A percentile compares a stretch with the other conserved stretches of the same genome.
Evolutionary conservation across 257 asterid species (phyloP).

Genomic region (Solanum virginianum): DNA sequence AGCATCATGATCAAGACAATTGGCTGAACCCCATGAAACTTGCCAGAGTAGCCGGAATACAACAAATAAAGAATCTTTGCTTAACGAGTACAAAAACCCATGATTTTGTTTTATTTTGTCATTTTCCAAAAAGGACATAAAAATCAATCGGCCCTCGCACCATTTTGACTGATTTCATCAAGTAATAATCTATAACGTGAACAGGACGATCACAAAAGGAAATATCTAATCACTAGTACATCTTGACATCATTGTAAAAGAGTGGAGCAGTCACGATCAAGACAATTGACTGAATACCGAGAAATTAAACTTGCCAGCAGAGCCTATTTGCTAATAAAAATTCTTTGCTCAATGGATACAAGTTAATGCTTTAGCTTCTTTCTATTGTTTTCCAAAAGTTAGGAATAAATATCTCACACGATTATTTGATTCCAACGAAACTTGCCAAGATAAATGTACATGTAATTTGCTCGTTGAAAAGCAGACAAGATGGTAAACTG

Average conservation of each 20-base stretch:
- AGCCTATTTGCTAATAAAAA: background rate
- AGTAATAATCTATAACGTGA: background rate
- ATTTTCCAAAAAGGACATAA: background rate
- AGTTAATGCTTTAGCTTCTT: background rate
- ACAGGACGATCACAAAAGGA: background rate
- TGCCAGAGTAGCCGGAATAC: background rate
- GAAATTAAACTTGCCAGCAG: background rate
- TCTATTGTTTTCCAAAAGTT: background rate
- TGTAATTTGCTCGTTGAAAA: background rate
- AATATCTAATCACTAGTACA: background rate
- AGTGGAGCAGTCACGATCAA: background rate
- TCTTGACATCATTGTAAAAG: background rate
- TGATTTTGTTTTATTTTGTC: background rate
- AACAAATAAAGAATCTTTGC: background rate
- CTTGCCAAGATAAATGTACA: background rate
- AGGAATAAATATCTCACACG: background rate
- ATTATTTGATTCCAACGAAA: background rate
- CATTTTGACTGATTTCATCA: background rate
- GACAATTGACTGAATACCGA: background rate
- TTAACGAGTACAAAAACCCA: no score
- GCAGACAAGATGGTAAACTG: background rate
- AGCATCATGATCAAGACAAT: background rate
- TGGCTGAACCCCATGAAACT: background rate
- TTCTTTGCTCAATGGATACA: background rate
- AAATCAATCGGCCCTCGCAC: background rate